phyloP scores from a whole-genome alignment of 495 filamentous ascomycete species.

The Xylaria cubensis region DNA sequence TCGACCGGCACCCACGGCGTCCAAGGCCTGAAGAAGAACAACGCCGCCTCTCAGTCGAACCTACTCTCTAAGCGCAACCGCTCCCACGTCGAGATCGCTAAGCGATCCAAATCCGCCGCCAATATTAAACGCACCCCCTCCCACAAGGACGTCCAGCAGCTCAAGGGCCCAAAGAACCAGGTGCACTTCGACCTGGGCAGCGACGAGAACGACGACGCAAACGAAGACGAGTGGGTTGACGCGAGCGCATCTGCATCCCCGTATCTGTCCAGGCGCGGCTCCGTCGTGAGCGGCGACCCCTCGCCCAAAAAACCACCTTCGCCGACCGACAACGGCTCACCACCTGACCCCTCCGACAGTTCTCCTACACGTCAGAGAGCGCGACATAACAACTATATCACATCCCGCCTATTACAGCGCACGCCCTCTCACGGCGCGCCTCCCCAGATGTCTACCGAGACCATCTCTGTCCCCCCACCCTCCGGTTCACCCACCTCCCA shows the following conservation, averaged over 20 bases:
- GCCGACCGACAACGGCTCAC: slow-evolving; percentile 30
- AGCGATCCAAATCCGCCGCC: slow-evolving; percentile 53
- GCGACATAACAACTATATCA: slow-evolving; percentile 56
- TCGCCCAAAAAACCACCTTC: slow-evolving; percentile 37
- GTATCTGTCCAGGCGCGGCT: slow-evolving; percentile 56
- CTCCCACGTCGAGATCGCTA: slow-evolving; percentile 56
- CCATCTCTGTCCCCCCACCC: slow-evolving; percentile 53
- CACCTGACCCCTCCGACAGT: slow-evolving; percentile 33
- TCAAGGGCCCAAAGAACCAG: slow-evolving; percentile 45
- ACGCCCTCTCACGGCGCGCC: slow-evolving; percentile 61
- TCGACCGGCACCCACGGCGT: slow-evolving; percentile 40
- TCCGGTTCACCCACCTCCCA: slow-evolving; percentile 51
- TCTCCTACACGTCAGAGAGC: slow-evolving; percentile 39
- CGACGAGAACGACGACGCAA: slow-evolving; percentile 55
- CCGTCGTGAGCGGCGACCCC: slow-evolving; percentile 48
- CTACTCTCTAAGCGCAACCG: slow-evolving; percentile 53
- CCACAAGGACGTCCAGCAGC: slow-evolving; percentile 48
- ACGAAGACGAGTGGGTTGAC: slow-evolving; percentile 62
- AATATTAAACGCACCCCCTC: slow-evolving; percentile 54
- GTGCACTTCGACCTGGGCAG: slow-evolving; percentile 61
- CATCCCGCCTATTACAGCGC: slow-evolving; percentile 64
- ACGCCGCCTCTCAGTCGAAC: slow-evolving; percentile 50
- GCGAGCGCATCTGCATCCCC: slow-evolving; percentile 62
- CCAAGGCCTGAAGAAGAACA: slow-evolving; percentile 36
- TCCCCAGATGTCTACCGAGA: slow-evolving; percentile 65